Percentiles rank a stretch among this genome's conserved stretches.
Evolutionary conservation across 2,329 filamentous ascomycete genomes (phyloP).

Genomic region (Beauveria sp.): DNA sequence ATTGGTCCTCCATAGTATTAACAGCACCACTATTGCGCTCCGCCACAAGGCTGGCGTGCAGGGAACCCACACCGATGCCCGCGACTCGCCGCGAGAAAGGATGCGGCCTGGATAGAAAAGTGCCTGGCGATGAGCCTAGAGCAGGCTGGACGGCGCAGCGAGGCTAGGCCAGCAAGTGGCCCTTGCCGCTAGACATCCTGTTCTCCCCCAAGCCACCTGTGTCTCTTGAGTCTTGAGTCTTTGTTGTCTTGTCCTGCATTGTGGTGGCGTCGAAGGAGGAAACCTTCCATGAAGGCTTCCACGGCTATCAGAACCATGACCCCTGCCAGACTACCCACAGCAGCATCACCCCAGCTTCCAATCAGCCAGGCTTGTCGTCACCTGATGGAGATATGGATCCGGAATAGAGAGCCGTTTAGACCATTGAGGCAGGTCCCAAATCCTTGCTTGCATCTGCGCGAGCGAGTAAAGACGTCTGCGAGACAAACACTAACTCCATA

Average conservation of each 20-base stretch:
- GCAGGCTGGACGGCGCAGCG: background rate
- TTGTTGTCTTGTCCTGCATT: background rate
- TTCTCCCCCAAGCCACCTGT: background rate
- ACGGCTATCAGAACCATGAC: background rate
- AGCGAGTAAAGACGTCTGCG: background rate
- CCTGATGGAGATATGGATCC: conserved; percentile 6
- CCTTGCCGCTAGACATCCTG: background rate
- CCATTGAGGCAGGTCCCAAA: background rate
- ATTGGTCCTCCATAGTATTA: background rate
- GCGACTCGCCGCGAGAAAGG: background rate
- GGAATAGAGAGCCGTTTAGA: conserved; percentile 2
- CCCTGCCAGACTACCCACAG: background rate
- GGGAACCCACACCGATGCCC: background rate
- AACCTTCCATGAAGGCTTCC: conserved; percentile 11
- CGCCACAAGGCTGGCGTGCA: conserved; percentile 5
- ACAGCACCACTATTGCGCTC: conserved; percentile 1
- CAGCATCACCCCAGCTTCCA: background rate
- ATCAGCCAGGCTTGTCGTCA: background rate
- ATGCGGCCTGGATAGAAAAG: background rate
- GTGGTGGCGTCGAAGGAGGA: conserved; percentile 1
- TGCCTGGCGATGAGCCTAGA: conserved; percentile 9
- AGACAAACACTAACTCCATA: background rate
- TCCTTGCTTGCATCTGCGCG: background rate
- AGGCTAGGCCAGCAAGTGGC: background rate
- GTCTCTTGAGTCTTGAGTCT: background rate